Percentiles rank a stretch among this genome's conserved stretches.
phyloP scores from a whole-genome alignment of 176 grass and related monocot genomes.

The Cymbopogon citratus region DNA sequence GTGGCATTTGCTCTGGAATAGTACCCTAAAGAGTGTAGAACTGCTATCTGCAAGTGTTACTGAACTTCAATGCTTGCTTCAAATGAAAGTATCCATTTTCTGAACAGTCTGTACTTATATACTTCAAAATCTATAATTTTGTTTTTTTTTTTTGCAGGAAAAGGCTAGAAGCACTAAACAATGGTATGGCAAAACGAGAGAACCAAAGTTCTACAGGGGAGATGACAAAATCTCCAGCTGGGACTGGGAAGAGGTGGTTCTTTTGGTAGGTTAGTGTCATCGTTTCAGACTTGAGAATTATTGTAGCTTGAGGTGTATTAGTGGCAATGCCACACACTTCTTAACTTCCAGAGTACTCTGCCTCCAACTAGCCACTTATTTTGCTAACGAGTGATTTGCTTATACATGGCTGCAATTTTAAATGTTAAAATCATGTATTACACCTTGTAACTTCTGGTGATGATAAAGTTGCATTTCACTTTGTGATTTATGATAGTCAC shows the following conservation, averaged over 20 bases:
- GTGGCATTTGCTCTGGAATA: background rate
- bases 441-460: background rate
- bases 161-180: constrained; percentile 74
- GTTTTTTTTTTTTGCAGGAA: constrained; percentile 32
- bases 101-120: background rate
- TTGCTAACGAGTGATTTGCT: constrained; percentile 8
- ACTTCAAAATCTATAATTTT: background rate
- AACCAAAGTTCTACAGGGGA: constrained; percentile 12
- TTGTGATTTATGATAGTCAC: background rate
- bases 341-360: background rate
- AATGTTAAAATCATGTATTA: background rate
- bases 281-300: background rate
- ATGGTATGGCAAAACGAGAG: constrained; percentile 52
- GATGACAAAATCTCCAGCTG: background rate
- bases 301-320: constrained; percentile 8
- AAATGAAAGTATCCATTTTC: background rate
- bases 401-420: background rate
- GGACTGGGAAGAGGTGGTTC: constrained; percentile 32
- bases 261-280: constrained; percentile 25
- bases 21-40: background rate
- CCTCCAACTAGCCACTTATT: background rate
- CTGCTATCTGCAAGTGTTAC: background rate
- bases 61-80: background rate
- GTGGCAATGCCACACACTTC: background rate
- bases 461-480: background rate